A percentile compares a stretch with the other conserved stretches of the same genome.
These are phyloP conservation scores for Gnetum montanum DNA, from an alignment of 75 land plant species.

Conservation along the genomic window DNA sequence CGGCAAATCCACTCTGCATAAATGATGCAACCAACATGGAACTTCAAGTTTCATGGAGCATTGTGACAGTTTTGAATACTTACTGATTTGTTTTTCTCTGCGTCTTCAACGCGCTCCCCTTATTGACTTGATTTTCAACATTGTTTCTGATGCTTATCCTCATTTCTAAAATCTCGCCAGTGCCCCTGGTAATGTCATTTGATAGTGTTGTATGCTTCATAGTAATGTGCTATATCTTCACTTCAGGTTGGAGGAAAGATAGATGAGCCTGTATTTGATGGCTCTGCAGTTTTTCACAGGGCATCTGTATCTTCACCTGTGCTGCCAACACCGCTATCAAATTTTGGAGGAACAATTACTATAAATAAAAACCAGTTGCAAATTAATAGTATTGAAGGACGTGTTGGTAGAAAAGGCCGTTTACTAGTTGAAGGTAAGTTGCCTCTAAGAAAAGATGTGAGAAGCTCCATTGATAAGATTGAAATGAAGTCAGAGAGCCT, in stretches of 20 bases:
- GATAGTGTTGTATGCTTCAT: no score
- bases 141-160: no score
- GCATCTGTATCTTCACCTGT: conserved; percentile 92
- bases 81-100: no score
- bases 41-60: no score
- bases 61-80: no score
- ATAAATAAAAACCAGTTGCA: conserved; percentile 71
- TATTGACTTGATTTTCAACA: no score
- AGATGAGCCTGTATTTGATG: conserved; percentile 83
- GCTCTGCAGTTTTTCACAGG: conserved; percentile 89
- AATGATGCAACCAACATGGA: no score
- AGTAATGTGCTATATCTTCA: no score
- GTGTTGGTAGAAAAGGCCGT: conserved; percentile 86
- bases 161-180: no score
- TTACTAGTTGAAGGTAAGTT: conserved; percentile 71
- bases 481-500: conserved; percentile 86
- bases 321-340: conserved; percentile 78
- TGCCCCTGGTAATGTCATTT: no score
- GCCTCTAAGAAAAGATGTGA: conserved; percentile 60
- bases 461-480: conserved; percentile 49
- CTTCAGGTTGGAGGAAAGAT: conserved; percentile 79
- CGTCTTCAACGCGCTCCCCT: no score
- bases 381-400: conserved; percentile 77
- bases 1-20: no score
- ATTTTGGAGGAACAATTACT: conserved; percentile 82